A percentile compares a stretch with the other conserved stretches of the same genome.
Evolutionary conservation across 2,329 filamentous ascomycete genomes (phyloP).

Genomic region (Didymella exigua): DNA sequence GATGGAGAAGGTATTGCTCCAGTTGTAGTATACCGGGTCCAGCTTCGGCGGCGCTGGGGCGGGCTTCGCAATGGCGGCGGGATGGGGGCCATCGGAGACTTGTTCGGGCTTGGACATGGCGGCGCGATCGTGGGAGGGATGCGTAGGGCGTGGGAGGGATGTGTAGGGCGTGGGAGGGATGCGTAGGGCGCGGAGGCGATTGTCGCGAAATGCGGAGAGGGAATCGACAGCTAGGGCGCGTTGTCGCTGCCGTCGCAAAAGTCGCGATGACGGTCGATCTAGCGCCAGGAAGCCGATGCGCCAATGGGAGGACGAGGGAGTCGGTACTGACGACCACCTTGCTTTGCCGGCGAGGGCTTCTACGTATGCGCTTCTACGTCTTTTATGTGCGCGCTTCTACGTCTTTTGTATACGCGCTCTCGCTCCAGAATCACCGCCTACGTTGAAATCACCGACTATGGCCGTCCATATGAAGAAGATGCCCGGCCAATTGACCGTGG

Average conservation of each 20-base stretch:
- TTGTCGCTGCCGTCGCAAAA: constrained; percentile 28
- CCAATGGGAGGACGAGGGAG: neutral
- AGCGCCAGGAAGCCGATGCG: constrained; percentile 12
- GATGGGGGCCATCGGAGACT: constrained; percentile 36
- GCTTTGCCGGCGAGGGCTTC: constrained; percentile 2
- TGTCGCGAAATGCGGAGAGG: neutral
- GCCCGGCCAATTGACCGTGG: constrained; percentile 66
- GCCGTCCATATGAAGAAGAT: constrained; percentile 59
- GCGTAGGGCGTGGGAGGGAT: neutral
- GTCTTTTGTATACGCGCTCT: constrained; percentile 1
- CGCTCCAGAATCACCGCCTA: neutral
- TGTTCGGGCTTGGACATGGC: constrained; percentile 37
- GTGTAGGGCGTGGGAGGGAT: no score
- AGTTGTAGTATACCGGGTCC: constrained; percentile 58
- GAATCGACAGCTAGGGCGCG: constrained; percentile 20
- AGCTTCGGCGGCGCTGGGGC: constrained; percentile 29
- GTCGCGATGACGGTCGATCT: constrained; percentile 13
- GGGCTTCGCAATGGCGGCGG: constrained; percentile 27
- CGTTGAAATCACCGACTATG: constrained; percentile 19
- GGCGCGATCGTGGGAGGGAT: neutral
- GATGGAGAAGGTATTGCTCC: constrained; percentile 86
- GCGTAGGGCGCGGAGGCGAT: neutral
- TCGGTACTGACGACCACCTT: neutral
- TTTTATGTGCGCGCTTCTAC: no score
- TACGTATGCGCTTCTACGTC: neutral